Percentiles rank a stretch among this genome's conserved stretches.
Conservation (phyloP, 768 basidiomycete species). For the Macrolepiota albuminosa region DNA sequence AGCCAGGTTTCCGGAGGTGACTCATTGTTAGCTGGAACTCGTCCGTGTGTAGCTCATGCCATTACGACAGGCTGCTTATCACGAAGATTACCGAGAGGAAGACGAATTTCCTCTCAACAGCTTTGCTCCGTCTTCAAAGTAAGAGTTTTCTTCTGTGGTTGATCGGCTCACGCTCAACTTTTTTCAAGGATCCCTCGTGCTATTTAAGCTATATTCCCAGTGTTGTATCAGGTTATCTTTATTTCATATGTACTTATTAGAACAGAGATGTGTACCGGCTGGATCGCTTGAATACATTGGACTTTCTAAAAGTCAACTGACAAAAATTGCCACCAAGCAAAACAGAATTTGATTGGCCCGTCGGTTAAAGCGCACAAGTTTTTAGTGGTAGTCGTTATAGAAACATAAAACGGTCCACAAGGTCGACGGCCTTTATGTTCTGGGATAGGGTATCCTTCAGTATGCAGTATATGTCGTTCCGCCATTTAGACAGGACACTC, state of each 20-base stretch:
- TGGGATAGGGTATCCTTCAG: too few species aligned
- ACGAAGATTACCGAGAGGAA: constrained; percentile 9
- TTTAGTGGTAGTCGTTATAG: too few species aligned
- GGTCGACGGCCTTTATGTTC: too few species aligned
- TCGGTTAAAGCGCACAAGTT: too few species aligned
- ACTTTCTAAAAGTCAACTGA: not conserved
- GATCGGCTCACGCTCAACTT: not conserved
- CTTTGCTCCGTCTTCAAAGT: constrained; percentile 16
- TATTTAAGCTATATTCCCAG: not conserved
- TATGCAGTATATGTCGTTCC: too few species aligned
- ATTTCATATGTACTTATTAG: constrained; percentile 5
- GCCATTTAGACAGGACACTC: too few species aligned
- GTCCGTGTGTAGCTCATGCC: not conserved
- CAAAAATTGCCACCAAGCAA: too few species aligned
- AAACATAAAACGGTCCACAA: too few species aligned
- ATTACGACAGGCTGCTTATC: constrained; percentile 2
- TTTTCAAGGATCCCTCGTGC: not conserved
- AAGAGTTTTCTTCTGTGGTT: not conserved
- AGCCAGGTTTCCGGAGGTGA: constrained; percentile 1
- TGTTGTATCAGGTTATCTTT: constrained; percentile 5
- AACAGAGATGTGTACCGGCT: not conserved
- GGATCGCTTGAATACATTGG: not conserved
- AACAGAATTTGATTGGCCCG: too few species aligned
- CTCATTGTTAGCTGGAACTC: not conserved
- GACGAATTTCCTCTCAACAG: constrained; percentile 20